These are phyloP conservation scores for Podila epigama DNA, from an alignment of 192 early-diverging fungal genomes.

Conservation along the genomic window DNA sequence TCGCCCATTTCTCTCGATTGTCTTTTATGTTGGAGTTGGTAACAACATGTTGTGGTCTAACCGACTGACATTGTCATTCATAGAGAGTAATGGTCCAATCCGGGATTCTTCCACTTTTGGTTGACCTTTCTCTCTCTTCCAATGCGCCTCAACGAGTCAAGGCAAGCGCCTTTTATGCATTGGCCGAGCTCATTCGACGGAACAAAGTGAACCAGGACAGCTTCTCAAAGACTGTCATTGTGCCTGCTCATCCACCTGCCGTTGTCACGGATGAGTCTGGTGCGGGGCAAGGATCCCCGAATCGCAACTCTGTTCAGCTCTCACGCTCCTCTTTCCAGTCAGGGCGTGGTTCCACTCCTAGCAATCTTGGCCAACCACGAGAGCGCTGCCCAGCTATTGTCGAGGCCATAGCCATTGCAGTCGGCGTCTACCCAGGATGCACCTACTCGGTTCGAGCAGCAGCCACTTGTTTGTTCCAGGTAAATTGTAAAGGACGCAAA, in stretches of 20 bases:
- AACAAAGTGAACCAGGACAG: slow-evolving; percentile 80
- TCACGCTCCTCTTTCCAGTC: slow-evolving; percentile 31
- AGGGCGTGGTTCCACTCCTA: slow-evolving; percentile 29
- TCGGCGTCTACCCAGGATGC: slow-evolving; percentile 59
- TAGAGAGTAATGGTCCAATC: slow-evolving; percentile 85
- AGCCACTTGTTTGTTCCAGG: slow-evolving; percentile 81
- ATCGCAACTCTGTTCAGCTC: slow-evolving; percentile 21
- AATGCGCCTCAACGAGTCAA: slow-evolving; percentile 81
- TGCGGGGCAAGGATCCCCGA: slow-evolving; percentile 6
- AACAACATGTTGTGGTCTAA: neutral
- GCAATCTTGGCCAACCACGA: slow-evolving; percentile 17
- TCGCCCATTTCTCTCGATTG: neutral
- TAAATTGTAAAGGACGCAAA: neutral
- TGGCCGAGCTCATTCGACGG: slow-evolving; percentile 83
- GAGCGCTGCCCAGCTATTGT: slow-evolving; percentile 84
- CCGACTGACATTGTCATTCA: neutral
- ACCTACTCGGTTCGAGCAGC: slow-evolving; percentile 78
- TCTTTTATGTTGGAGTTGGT: neutral
- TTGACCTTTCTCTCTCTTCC: slow-evolving; percentile 79
- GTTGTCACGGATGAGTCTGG: neutral
- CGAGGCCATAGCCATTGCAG: slow-evolving; percentile 78
- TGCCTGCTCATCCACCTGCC: slow-evolving; percentile 56
- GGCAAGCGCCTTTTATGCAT: slow-evolving; percentile 83
- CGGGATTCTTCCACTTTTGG: slow-evolving; percentile 78
- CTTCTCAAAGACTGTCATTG: slow-evolving; percentile 76